These are phyloP conservation scores for Ogataea pilisensis DNA, from an alignment of 805 yeast genomes.

Conservation along the genomic window DNA sequence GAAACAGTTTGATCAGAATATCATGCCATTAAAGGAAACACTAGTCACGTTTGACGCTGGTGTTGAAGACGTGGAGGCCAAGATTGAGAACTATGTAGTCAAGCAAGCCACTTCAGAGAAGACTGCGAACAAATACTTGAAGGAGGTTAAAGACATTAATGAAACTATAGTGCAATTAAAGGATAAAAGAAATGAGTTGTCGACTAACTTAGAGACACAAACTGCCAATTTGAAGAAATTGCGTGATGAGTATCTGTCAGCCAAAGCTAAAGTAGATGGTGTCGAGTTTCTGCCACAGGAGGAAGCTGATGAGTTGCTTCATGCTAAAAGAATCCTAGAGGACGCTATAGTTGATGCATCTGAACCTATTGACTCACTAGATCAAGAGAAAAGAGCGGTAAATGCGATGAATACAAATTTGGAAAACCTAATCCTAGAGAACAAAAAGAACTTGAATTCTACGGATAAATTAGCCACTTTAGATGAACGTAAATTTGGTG, in stretches of 20 bases:
- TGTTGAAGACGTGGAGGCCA: constrained; percentile 15
- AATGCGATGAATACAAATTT: constrained; percentile 14
- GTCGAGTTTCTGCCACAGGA: constrained; percentile 12
- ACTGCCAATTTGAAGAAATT: constrained; percentile 29
- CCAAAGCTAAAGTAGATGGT: constrained; percentile 10
- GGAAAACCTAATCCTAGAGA: constrained; percentile 13
- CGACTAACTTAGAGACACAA: constrained; percentile 34
- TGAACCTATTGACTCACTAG: constrained; percentile 15
- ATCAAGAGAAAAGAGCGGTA: constrained; percentile 11
- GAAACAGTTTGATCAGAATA: constrained; percentile 20
- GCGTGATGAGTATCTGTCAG: constrained; percentile 7
- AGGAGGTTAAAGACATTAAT: constrained; percentile 17
- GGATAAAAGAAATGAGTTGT: constrained; percentile 30
- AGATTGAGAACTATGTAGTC: constrained; percentile 7
- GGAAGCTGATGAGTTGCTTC: constrained; percentile 22
- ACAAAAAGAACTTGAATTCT: constrained; percentile 29
- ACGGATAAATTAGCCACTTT: constrained; percentile 51
- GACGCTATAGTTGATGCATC: constrained; percentile 16
- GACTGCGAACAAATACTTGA: constrained; percentile 2
- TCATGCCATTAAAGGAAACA: constrained; percentile 19
- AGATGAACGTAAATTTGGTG: constrained; percentile 28
- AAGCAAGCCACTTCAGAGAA: constrained; percentile 8
- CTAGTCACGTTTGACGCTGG: constrained; percentile 14
- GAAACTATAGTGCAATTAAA: constrained; percentile 29
- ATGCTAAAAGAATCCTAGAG: constrained; percentile 24